phyloP scores from a whole-genome alignment of 106 monocot genomes.

The Agapanthus africanus region DNA sequence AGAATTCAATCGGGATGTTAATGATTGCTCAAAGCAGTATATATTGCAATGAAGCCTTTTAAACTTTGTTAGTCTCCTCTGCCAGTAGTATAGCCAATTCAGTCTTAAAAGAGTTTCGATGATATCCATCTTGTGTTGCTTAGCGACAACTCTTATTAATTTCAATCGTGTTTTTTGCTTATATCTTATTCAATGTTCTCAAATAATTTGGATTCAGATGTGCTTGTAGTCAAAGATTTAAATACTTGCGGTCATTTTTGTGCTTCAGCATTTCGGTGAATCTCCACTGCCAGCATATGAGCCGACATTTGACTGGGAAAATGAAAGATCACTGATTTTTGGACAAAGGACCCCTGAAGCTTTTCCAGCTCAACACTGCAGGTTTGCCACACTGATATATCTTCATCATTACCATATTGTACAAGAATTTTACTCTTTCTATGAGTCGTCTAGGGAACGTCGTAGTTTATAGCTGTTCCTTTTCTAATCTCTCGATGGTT shows the following conservation, averaged over 20 bases:
- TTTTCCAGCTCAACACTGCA: conserved; percentile 42
- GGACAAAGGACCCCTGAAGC: conserved; percentile 77
- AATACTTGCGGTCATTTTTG: too few species aligned
- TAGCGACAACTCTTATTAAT: background rate
- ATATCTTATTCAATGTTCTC: background rate
- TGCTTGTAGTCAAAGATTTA: background rate
- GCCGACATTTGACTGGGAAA: conserved; percentile 98
- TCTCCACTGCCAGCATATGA: conserved; percentile 96
- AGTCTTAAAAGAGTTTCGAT: background rate
- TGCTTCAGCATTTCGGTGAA: conserved; percentile 72
- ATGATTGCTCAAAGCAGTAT: background rate
- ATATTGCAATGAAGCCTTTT: background rate
- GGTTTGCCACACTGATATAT: conserved; percentile 27
- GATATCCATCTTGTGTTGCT: background rate
- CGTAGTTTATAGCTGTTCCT: background rate
- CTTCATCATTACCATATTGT: background rate
- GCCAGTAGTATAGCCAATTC: background rate
- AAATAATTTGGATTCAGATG: conserved; percentile 5
- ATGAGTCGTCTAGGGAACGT: background rate
- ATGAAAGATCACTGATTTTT: conserved; percentile 83
- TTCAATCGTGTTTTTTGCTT: background rate
- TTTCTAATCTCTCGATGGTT: conserved; percentile 1
- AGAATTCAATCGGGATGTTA: background rate
- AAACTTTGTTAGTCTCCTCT: background rate
- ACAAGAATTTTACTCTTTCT: background rate